Evolutionary conservation across 768 basidiomycete genomes (phyloP).

Genomic region (Tremella fuciformis): DNA sequence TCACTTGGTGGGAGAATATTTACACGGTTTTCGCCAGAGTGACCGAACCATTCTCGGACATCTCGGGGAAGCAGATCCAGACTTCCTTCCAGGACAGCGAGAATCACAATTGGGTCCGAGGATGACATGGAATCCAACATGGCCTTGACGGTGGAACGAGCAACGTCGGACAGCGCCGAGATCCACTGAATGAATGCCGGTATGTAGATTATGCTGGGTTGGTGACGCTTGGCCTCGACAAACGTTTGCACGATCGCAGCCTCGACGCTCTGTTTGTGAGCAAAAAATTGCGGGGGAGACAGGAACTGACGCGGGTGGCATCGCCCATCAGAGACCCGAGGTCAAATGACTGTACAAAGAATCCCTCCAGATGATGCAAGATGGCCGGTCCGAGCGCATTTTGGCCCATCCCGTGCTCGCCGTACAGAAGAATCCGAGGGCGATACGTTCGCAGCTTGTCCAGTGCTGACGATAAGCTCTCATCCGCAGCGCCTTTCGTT

Average conservation of each 20-base stretch:
- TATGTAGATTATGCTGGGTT: slow-evolving; percentile 92
- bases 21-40: slow-evolving; percentile 69
- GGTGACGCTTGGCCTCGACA: slow-evolving; percentile 92
- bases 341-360: slow-evolving; percentile 90
- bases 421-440: slow-evolving; percentile 80
- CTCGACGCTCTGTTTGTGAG: slow-evolving; percentile 67
- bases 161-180: slow-evolving; percentile 74
- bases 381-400: slow-evolving; percentile 82
- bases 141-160: slow-evolving; percentile 77
- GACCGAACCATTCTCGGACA: slow-evolving; percentile 87
- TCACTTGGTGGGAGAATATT: slow-evolving; percentile 59
- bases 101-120: slow-evolving; percentile 86
- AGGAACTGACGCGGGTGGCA: slow-evolving; percentile 69
- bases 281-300: background rate
- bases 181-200: slow-evolving; percentile 86
- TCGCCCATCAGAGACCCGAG: slow-evolving; percentile 83
- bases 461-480: slow-evolving; percentile 62
- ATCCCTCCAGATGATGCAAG: slow-evolving; percentile 90
- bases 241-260: slow-evolving; percentile 92
- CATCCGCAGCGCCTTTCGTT: background rate
- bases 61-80: slow-evolving; percentile 71
- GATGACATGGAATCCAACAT: slow-evolving; percentile 89
- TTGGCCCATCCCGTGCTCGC: slow-evolving; percentile 84
- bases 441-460: slow-evolving; percentile 86
- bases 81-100: slow-evolving; percentile 80